Evolutionary conservation across 164 flowering plant species (phyloP).

Genomic region (Dillenia suffruticosa): DNA sequence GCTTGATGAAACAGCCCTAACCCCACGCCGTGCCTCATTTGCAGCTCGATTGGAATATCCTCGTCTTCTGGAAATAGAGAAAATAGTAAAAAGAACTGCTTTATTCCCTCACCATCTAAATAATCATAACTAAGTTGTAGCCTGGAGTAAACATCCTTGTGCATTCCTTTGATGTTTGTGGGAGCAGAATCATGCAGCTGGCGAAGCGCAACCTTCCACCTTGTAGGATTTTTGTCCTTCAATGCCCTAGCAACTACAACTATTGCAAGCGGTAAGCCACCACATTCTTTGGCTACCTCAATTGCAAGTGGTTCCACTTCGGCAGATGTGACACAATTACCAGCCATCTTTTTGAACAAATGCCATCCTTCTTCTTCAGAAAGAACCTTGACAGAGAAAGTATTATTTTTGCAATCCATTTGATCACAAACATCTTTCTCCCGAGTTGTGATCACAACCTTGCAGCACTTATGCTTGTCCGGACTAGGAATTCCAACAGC

Average conservation of each 20-base stretch:
- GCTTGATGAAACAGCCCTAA: too few relatives aligned
- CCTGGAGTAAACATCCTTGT: slow-evolving; percentile 7
- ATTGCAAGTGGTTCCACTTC: background rate
- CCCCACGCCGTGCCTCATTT: too few relatives aligned
- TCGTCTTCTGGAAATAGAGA: slow-evolving; percentile 11
- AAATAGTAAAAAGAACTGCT: slow-evolving; percentile 15
- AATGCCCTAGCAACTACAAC: background rate
- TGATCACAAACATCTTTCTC: background rate
- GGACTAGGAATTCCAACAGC: slow-evolving; percentile 5
- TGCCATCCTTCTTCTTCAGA: background rate
- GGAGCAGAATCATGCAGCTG: background rate
- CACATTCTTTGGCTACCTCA: slow-evolving; percentile 7
- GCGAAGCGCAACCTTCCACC: slow-evolving; percentile 5
- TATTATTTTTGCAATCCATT: background rate
- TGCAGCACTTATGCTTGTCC: background rate
- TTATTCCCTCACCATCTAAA: slow-evolving; percentile 13
- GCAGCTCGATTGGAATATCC: background rate
- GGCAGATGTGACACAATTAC: background rate
- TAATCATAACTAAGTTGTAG: slow-evolving; percentile 15
- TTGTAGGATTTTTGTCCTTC: background rate
- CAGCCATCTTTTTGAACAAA: slow-evolving; percentile 4
- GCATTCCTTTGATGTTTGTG: slow-evolving; percentile 7
- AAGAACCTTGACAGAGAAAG: background rate
- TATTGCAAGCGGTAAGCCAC: slow-evolving; percentile 6
- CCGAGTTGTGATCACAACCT: slow-evolving; percentile 7